Percentiles rank a stretch among this genome's conserved stretches.
phyloP scores from a whole-genome alignment of 2,329 filamentous ascomycete genomes.

The Stachybotrys echinatus region DNA sequence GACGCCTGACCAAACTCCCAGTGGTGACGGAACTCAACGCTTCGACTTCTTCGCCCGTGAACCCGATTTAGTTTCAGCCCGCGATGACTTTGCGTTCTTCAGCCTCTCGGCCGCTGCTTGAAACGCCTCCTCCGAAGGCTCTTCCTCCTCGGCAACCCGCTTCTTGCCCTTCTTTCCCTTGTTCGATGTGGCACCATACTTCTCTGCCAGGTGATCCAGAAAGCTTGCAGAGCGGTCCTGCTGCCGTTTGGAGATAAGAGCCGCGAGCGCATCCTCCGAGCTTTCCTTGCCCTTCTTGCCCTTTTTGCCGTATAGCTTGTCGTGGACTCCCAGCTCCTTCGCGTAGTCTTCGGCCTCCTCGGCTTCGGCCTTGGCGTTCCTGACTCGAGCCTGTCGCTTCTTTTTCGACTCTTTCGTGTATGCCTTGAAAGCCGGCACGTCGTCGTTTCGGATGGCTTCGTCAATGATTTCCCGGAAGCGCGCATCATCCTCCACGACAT shows the following conservation, averaged over 20 bases:
- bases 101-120: conserved; percentile 50
- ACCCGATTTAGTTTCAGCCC: background rate
- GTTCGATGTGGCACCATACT: conserved; percentile 51
- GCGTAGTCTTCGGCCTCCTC: conserved; percentile 70
- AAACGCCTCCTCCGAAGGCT: conserved; percentile 57
- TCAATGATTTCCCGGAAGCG: conserved; percentile 79
- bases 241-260: conserved; percentile 69
- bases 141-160: conserved; percentile 56
- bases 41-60: conserved; percentile 4
- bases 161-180: conserved; percentile 49
- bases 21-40: background rate
- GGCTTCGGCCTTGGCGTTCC: conserved; percentile 60
- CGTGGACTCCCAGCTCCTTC: conserved; percentile 68
- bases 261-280: conserved; percentile 57
- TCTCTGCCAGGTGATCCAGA: conserved; percentile 69
- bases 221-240: conserved; percentile 56
- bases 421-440: conserved; percentile 59
- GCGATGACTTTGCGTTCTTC: conserved; percentile 16
- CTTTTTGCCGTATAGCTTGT: conserved; percentile 59
- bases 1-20: background rate
- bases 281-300: conserved; percentile 34
- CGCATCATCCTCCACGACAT: conserved; percentile 78
- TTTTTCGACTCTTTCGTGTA: conserved; percentile 72
- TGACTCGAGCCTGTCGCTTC: conserved; percentile 53
- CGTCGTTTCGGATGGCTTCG: conserved; percentile 65